Evolutionary conservation across 2,329 filamentous ascomycete genomes (phyloP).

Genomic region (Chaetomiaceae sp.): DNA sequence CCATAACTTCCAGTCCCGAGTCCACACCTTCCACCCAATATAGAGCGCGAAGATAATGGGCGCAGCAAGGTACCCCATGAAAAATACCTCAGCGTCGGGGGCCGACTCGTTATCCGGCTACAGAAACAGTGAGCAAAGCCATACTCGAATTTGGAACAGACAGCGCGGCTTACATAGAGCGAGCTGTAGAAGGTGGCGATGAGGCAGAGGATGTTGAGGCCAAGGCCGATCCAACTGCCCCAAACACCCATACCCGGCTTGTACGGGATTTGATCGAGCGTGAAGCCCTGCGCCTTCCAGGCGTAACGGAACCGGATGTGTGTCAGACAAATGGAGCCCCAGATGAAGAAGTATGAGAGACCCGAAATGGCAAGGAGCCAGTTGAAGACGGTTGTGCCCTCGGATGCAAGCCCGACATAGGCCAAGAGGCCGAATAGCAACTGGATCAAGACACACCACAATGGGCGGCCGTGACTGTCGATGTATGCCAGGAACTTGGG

Average conservation of each 20-base stretch:
- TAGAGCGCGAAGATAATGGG: slow-evolving; percentile 56
- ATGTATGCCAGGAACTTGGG: slow-evolving; percentile 57
- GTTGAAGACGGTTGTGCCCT: slow-evolving; percentile 46
- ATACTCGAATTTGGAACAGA: neutral
- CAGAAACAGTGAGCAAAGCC: neutral
- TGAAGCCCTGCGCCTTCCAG: slow-evolving; percentile 56
- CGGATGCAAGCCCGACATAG: slow-evolving; percentile 48
- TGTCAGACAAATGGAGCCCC: slow-evolving; percentile 63
- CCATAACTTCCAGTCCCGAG: slow-evolving; percentile 51
- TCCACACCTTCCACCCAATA: slow-evolving; percentile 60
- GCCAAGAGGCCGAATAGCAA: slow-evolving; percentile 56
- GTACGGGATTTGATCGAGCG: slow-evolving; percentile 46
- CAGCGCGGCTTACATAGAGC: slow-evolving; percentile 44
- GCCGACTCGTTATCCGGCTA: slow-evolving; percentile 34
- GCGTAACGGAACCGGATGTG: slow-evolving; percentile 63
- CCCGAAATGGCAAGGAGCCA: slow-evolving; percentile 70
- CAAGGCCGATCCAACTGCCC: slow-evolving; percentile 65
- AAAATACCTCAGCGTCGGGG: slow-evolving; percentile 49
- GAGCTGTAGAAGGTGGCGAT: slow-evolving; percentile 69
- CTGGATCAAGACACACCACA: slow-evolving; percentile 50
- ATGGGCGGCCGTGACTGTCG: slow-evolving; percentile 56
- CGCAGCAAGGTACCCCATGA: slow-evolving; percentile 53
- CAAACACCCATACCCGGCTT: slow-evolving; percentile 50
- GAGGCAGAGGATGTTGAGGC: slow-evolving; percentile 63
- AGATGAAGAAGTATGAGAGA: slow-evolving; percentile 70